A percentile compares a stretch with the other conserved stretches of the same genome.
Evolutionary conservation across 305 asterid genomes (phyloP).

Genomic region (Coffea humblotiana): DNA sequence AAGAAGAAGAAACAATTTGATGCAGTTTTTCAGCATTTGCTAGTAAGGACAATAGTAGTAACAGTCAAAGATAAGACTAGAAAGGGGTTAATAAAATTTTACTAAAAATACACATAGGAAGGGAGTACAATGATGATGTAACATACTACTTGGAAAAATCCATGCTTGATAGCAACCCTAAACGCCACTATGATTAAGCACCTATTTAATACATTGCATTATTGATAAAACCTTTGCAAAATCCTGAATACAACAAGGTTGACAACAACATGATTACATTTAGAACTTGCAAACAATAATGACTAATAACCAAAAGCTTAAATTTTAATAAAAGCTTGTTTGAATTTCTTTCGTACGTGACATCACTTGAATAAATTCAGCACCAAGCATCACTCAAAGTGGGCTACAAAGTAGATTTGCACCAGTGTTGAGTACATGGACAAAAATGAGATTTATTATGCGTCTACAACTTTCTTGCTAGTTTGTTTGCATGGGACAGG

Average conservation of each 20-base stretch:
- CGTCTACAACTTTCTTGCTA: background rate
- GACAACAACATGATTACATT: background rate
- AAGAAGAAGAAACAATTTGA: background rate
- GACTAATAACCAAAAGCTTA: background rate
- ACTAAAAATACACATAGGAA: background rate
- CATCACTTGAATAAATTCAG: background rate
- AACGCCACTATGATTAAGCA: background rate
- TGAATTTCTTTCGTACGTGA: background rate
- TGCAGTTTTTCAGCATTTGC: background rate
- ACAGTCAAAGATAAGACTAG: background rate
- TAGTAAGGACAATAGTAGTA: background rate
- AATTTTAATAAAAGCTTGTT: background rate
- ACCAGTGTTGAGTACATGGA: background rate
- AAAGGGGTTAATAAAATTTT: background rate
- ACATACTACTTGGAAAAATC: background rate
- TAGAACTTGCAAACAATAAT: background rate
- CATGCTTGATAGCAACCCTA: background rate
- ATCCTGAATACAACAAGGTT: background rate
- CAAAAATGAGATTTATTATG: background rate
- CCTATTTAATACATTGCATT: background rate
- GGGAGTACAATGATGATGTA: background rate
- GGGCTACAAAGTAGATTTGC: background rate
- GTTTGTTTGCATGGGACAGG: background rate
- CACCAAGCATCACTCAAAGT: background rate
- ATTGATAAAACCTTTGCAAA: background rate